A percentile compares a stretch with the other conserved stretches of the same genome.
phyloP scores from a whole-genome alignment of 164 flowering plant genomes.

The Litsea cubeba region DNA sequence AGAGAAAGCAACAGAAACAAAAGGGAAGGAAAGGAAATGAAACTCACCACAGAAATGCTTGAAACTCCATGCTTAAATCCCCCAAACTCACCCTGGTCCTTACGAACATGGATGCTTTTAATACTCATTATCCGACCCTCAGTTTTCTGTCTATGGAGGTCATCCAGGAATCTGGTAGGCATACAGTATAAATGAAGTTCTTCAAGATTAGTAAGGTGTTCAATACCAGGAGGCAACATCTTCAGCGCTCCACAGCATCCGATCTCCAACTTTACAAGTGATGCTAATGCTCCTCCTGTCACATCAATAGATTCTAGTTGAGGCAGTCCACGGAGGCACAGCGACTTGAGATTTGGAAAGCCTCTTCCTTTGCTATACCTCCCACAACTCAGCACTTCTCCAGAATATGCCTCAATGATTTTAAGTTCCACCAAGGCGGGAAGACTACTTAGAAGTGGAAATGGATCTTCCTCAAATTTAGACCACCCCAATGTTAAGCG shows the following conservation, averaged over 20 bases:
- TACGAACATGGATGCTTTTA: no score
- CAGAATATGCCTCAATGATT: conserved; percentile 1
- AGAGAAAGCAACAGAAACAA: no score
- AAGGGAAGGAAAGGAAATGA: no score
- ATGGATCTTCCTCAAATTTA: conserved; percentile 4
- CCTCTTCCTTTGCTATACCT: not conserved
- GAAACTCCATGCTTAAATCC: no score
- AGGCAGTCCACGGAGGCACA: not conserved
- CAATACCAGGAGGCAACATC: conserved; percentile 3
- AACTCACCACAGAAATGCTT: no score
- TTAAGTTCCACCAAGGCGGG: not conserved
- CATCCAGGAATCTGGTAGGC: not conserved
- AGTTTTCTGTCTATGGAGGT: no score
- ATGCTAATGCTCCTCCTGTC: not conserved
- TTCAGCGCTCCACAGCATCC: not conserved
- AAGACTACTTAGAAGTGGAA: not conserved
- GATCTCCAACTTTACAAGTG: not conserved
- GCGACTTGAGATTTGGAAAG: not conserved
- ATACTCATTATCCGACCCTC: no score
- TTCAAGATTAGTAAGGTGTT: not conserved
- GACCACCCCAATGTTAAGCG: not conserved
- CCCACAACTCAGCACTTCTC: not conserved
- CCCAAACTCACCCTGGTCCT: no score
- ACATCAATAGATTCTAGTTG: not conserved
- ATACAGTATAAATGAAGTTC: not conserved